Percentiles rank a stretch among this genome's conserved stretches.
Conservation (phyloP, 2,329 filamentous ascomycete genomes). For the Macrophomina pseudophaseolina region DNA sequence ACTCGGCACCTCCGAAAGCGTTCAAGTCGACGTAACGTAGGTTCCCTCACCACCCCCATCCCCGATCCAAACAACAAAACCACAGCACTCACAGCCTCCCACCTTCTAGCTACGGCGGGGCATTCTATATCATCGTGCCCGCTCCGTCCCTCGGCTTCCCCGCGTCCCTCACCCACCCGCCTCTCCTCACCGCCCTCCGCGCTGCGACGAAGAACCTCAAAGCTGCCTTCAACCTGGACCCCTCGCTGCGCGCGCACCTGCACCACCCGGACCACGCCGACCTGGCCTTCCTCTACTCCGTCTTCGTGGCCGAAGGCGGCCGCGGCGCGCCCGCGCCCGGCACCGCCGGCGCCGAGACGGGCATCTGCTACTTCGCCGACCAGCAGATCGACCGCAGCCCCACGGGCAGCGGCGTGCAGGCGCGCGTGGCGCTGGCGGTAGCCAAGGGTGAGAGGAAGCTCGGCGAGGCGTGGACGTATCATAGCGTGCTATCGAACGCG, state of each 20-base stretch:
- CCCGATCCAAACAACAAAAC: neutral
- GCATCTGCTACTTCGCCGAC: slow-evolving; percentile 53
- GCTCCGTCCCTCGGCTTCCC: slow-evolving; percentile 48
- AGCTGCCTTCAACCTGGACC: slow-evolving; percentile 32
- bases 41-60: neutral
- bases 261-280: slow-evolving; percentile 41
- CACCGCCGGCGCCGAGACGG: slow-evolving; percentile 45
- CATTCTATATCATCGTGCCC: slow-evolving; percentile 50
- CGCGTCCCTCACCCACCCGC: slow-evolving; percentile 5
- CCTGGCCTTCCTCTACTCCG: slow-evolving; percentile 47
- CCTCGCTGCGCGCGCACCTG: slow-evolving; percentile 32
- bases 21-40: slow-evolving; percentile 35
- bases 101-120: slow-evolving; percentile 48
- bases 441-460: slow-evolving; percentile 29
- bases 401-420: slow-evolving; percentile 40
- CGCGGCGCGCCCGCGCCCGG: slow-evolving; percentile 28
- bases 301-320: slow-evolving; percentile 46
- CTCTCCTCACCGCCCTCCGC: slow-evolving; percentile 31
- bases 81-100: neutral
- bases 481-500: slow-evolving; percentile 32
- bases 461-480: slow-evolving; percentile 32
- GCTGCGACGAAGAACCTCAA: slow-evolving; percentile 43
- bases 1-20: slow-evolving; percentile 32
- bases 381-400: slow-evolving; percentile 54
- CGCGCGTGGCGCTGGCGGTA: slow-evolving; percentile 36